Evolutionary conservation across 352 stramenopile genomes (phyloP).

Genomic region (Pythium coloratum): DNA sequence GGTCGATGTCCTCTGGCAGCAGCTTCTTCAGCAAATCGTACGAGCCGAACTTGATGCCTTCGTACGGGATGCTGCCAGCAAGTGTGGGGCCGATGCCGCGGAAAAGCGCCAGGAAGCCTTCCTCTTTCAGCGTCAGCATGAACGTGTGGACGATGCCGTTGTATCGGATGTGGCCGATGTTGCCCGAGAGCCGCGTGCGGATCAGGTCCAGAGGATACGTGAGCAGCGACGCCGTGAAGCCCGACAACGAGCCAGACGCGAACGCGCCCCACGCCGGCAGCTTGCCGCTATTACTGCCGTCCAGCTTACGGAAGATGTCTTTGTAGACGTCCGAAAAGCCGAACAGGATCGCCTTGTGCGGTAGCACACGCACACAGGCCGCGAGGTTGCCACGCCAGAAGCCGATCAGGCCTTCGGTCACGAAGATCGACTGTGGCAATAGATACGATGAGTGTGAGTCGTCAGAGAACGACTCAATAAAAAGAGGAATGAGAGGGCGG

Average conservation of each 20-base stretch:
- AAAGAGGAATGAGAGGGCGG: not conserved
- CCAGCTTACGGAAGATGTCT: slow-evolving; percentile 50
- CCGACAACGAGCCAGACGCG: slow-evolving; percentile 65
- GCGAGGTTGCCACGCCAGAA: slow-evolving; percentile 81
- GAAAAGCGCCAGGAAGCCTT: slow-evolving; percentile 65
- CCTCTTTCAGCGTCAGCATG: slow-evolving; percentile 64
- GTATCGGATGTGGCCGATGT: slow-evolving; percentile 71
- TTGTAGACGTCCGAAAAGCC: slow-evolving; percentile 89
- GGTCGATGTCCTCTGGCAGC: slow-evolving; percentile 58
- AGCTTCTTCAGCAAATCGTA: slow-evolving; percentile 68
- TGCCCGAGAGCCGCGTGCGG: slow-evolving; percentile 75
- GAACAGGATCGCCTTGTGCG: slow-evolving; percentile 82
- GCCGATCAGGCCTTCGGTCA: slow-evolving; percentile 53
- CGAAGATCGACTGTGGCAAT: slow-evolving; percentile 41
- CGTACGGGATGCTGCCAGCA: slow-evolving; percentile 70
- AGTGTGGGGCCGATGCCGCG: slow-evolving; percentile 72
- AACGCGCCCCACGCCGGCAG: slow-evolving; percentile 66
- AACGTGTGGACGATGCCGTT: slow-evolving; percentile 74
- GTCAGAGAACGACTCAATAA: slow-evolving; percentile 1
- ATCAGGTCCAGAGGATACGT: slow-evolving; percentile 88
- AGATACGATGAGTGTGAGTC: not conserved
- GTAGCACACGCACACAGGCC: slow-evolving; percentile 76
- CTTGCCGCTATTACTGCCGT: slow-evolving; percentile 21
- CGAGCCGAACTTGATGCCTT: slow-evolving; percentile 82
- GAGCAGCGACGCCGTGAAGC: slow-evolving; percentile 81